Evolutionary conservation across 345 rosid species (phyloP).

Genomic region (Odontarrhena argentea): DNA sequence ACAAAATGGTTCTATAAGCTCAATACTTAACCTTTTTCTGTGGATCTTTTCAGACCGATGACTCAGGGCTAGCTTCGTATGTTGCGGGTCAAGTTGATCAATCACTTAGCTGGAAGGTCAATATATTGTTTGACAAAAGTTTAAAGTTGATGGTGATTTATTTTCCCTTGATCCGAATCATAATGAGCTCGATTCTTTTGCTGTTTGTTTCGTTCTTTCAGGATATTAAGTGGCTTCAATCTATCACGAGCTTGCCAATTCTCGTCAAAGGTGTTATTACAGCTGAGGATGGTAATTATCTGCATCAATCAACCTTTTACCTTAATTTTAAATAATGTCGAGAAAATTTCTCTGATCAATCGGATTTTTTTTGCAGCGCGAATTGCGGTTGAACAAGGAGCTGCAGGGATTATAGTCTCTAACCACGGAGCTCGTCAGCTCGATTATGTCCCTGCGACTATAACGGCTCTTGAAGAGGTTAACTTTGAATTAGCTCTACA

Average conservation of each 20-base stretch:
- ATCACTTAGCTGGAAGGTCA: conserved; percentile 91
- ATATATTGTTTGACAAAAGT: not conserved
- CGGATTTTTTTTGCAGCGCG: conserved; percentile 52
- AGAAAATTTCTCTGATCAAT: conserved; percentile 12
- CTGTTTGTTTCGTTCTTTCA: conserved; percentile 32
- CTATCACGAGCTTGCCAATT: conserved; percentile 88
- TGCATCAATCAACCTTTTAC: conserved; percentile 18
- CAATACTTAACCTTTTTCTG: not conserved
- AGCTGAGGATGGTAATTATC: conserved; percentile 74
- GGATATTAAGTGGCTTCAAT: conserved; percentile 93
- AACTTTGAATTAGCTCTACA: not conserved
- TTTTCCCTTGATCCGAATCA: not conserved
- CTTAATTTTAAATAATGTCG: not conserved
- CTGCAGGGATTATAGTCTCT: conserved; percentile 90
- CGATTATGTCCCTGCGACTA: conserved; percentile 88
- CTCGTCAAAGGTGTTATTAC: conserved; percentile 91
- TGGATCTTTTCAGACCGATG: conserved; percentile 55
- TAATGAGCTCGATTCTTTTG: not conserved
- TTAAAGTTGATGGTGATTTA: not conserved
- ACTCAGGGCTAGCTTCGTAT: conserved; percentile 91
- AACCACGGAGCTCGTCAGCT: conserved; percentile 98
- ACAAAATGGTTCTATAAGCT: not conserved
- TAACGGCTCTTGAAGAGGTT: conserved; percentile 89
- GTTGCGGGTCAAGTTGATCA: conserved; percentile 81
- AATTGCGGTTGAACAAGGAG: conserved; percentile 69